Evolutionary conservation across 208 protist species (phyloP).

Genomic region (Angomonas ambiguus): DNA sequence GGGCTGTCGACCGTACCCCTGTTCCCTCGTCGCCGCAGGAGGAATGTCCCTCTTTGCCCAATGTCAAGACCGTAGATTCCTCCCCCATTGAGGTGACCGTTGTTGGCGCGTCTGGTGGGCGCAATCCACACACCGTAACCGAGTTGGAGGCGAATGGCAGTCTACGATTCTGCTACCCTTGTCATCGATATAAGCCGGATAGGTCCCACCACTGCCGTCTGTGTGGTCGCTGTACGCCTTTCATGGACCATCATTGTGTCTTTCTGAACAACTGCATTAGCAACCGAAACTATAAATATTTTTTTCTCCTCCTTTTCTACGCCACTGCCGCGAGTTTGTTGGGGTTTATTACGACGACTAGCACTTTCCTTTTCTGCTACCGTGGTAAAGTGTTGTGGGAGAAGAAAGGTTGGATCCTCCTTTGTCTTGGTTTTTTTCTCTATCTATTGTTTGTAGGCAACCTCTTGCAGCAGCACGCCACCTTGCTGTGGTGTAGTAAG

Average conservation of each 20-base stretch:
- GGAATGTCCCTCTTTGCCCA: too few relatives aligned
- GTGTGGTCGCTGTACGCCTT: constrained; percentile 69
- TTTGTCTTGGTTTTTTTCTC: constrained; percentile 21
- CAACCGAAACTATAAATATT: constrained; percentile 85
- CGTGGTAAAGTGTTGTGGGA: constrained; percentile 11
- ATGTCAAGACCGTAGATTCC: background rate
- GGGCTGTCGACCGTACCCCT: background rate
- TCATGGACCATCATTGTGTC: constrained; percentile 92
- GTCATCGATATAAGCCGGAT: constrained; percentile 74
- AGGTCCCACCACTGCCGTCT: constrained; percentile 78
- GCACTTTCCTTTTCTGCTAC: constrained; percentile 12
- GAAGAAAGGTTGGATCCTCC: constrained; percentile 24
- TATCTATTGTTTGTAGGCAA: constrained; percentile 18
- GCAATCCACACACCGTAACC: constrained; percentile 40
- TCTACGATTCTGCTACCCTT: constrained; percentile 61
- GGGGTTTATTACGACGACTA: constrained; percentile 17
- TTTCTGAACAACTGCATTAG: constrained; percentile 91
- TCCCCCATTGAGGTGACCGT: background rate
- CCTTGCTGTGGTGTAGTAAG: constrained; percentile 33
- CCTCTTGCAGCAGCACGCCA: constrained; percentile 38
- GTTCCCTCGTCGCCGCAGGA: background rate
- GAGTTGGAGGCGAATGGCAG: constrained; percentile 25
- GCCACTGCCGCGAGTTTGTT: constrained; percentile 24
- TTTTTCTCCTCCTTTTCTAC: constrained; percentile 73
- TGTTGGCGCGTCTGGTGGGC: background rate